These are phyloP conservation scores for Alternaria sp. DNA, from an alignment of 2,329 filamentous ascomycete genomes.

Conservation along the genomic window DNA sequence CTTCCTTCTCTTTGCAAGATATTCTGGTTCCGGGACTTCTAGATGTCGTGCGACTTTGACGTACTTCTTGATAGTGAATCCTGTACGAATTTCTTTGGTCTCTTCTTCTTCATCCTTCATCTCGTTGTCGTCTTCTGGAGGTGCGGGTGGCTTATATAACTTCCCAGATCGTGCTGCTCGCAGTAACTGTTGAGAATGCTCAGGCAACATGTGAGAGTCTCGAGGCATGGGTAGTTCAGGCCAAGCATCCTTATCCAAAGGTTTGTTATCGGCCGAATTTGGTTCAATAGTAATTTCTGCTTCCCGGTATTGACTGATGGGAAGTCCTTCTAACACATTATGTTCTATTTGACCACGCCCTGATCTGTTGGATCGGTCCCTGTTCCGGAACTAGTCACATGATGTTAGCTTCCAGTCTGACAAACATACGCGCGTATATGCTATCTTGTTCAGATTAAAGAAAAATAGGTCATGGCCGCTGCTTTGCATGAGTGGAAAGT, in stretches of 20 bases:
- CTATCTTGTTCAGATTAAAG: neutral
- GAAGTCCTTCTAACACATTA: constrained; percentile 77
- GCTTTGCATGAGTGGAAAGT: neutral
- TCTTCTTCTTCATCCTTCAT: constrained; percentile 56
- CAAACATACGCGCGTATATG: neutral
- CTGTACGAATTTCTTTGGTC: constrained; percentile 56
- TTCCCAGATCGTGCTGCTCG: constrained; percentile 80
- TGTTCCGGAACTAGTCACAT: constrained; percentile 61
- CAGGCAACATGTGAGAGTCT: constrained; percentile 78
- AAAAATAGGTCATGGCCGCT: constrained; percentile 1
- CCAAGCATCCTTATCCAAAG: constrained; percentile 71
- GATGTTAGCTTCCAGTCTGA: constrained; percentile 28
- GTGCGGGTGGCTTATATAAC: constrained; percentile 76
- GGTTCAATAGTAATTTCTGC: constrained; percentile 73
- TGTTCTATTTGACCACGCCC: constrained; percentile 68
- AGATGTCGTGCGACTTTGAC: constrained; percentile 64
- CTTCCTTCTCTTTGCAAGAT: constrained; percentile 68
- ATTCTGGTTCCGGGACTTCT: constrained; percentile 68
- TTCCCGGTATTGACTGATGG: constrained; percentile 89
- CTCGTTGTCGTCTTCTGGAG: constrained; percentile 70
- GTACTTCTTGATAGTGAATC: constrained; percentile 68
- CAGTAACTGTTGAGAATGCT: constrained; percentile 83
- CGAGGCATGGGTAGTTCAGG: constrained; percentile 89
- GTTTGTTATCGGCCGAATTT: constrained; percentile 69
- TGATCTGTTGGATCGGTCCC: constrained; percentile 66